Evolutionary conservation across 2,329 filamentous ascomycete species (phyloP), one percentile per base, ranked within the genome.

Genomic region (Paraconiothyrium sp.): DNA sequence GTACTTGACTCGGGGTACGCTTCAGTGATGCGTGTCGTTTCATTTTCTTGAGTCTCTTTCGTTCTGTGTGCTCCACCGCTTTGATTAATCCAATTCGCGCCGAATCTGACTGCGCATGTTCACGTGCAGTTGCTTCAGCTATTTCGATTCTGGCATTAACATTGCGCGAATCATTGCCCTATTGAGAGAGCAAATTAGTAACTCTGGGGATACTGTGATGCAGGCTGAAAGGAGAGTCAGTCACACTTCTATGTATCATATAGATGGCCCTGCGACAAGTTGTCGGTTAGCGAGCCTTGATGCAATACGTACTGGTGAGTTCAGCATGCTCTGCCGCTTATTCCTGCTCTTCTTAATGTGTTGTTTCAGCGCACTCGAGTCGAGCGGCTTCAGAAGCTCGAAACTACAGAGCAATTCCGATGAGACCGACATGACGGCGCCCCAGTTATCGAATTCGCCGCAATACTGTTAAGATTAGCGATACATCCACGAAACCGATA

Each of bases 391-490:
- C 63, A 99, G 85, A 16, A 99, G 85, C 80, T 99, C 95, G 75
- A 99, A 99, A 77, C 94, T 97, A 82, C 95, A 99, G 1, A 99
- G 87, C 56, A 99, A 82, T 79, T 98, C 95, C 14, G 88, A 88
- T 1, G 93, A 97, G 24, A 99, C 95, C 2, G 94, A 97, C 95
- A 99, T 99, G 68, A 98, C 94, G 14, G 95, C 95, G 22, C 95
- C 95, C 93, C 95, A 98, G 67, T 99, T 99, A 77, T 99, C 95
- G 69, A 99, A 99, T 79, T 99, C 95, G 68, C 95, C 95, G 73
- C 95, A 99, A 76, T 99, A 98, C 92, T 97, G 16, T 41, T 22
- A 4, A 7, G 32, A 67, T 67, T 66, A 60, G 43, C 43, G 63
- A 37, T 24, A 34, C 24, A 35, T 32, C 54, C 3, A 27, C 10